Conservation (phyloP, 2,329 filamentous ascomycete species). For the Apiospora phragmitis region DNA sequence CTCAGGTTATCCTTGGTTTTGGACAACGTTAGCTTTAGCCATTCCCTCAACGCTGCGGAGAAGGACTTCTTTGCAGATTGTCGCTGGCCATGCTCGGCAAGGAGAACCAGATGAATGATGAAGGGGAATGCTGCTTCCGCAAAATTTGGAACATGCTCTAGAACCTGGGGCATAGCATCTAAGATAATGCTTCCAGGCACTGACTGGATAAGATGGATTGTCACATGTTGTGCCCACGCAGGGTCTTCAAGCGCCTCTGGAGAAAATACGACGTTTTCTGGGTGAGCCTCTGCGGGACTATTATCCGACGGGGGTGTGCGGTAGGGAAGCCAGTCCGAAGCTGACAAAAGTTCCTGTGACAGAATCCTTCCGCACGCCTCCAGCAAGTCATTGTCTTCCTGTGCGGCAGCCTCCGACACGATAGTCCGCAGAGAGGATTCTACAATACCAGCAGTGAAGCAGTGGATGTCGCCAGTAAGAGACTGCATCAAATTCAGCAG, state of each 20-base stretch:
- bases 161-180: constrained; percentile 64
- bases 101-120: constrained; percentile 78
- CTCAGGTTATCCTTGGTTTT: constrained; percentile 62
- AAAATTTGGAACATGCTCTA: constrained; percentile 67
- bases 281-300: constrained; percentile 23
- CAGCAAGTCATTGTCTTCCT: constrained; percentile 48
- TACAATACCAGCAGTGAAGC: constrained; percentile 56
- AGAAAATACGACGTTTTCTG: constrained; percentile 35
- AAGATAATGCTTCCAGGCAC: constrained; percentile 67
- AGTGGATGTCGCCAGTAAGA: constrained; percentile 59
- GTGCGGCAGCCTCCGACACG: constrained; percentile 52
- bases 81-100: constrained; percentile 64
- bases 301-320: constrained; percentile 56
- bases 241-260: constrained; percentile 42
- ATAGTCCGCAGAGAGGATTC: constrained; percentile 60
- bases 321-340: constrained; percentile 60
- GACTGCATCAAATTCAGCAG: constrained; percentile 63
- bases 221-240: constrained; percentile 64
- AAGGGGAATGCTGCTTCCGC: constrained; percentile 78
- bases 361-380: constrained; percentile 54
- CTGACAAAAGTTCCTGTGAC: constrained; percentile 49
- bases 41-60: constrained; percentile 64
- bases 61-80: constrained; percentile 60
- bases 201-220: constrained; percentile 60
- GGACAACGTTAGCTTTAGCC: constrained; percentile 54